Percentiles rank a stretch among this genome's conserved stretches.
These are phyloP conservation scores for Cicer judaicum DNA, from an alignment of 306 rosid genomes.

Conservation along the genomic window DNA sequence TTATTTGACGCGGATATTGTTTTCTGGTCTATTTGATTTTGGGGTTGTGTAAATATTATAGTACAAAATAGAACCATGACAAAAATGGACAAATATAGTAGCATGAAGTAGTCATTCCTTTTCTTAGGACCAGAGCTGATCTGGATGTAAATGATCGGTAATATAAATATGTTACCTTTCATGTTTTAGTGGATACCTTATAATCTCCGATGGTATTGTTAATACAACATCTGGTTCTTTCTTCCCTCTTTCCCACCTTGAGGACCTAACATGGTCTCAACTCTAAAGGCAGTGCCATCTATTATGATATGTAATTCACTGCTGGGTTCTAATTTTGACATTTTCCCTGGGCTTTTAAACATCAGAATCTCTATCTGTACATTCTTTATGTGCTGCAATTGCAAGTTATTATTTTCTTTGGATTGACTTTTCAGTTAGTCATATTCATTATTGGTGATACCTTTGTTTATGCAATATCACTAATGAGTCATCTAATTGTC, in stretches of 20 bases:
- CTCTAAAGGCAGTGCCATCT: conserved; percentile 20
- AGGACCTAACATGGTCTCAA: conserved; percentile 17
- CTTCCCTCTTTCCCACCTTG: conserved; percentile 11
- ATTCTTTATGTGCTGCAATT: conserved; percentile 8
- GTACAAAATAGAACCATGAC: conserved; percentile 14
- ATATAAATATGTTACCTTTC: conserved; percentile 12
- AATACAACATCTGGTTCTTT: conserved; percentile 14
- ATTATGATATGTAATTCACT: conserved; percentile 10
- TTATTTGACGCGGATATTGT: conserved; percentile 25
- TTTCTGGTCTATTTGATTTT: conserved; percentile 37
- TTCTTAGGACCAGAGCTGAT: conserved; percentile 15
- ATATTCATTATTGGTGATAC: conserved; percentile 9
- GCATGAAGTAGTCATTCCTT: conserved; percentile 11
- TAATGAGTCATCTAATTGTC: no score
- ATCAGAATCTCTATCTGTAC: conserved; percentile 2
- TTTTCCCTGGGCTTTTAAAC: conserved; percentile 6
- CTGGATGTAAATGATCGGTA: background rate
- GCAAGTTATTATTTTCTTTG: conserved; percentile 9
- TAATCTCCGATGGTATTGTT: conserved; percentile 20
- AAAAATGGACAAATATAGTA: conserved; percentile 32
- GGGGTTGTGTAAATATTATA: conserved; percentile 16
- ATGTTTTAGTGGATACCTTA: conserved; percentile 12
- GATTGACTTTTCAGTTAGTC: conserved; percentile 32
- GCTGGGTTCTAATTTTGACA: background rate
- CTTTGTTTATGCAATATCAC: conserved; percentile 35